phyloP scores from a whole-genome alignment of 306 rosid genomes.

The Hippophae gyantsensis region DNA sequence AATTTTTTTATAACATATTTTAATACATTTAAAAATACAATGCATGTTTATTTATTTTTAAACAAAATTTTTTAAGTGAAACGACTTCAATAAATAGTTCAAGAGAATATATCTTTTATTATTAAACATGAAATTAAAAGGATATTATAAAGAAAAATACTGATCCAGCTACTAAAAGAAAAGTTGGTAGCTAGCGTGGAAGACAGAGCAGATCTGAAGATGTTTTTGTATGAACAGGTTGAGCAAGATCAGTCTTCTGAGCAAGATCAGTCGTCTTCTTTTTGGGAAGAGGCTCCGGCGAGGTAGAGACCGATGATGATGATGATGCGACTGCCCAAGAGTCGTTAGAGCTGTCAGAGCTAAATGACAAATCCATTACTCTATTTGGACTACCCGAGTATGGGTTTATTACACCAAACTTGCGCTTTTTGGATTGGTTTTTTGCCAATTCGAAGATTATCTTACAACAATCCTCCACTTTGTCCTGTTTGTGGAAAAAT shows the following conservation, averaged over 20 bases:
- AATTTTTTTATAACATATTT: too few species aligned
- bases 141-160: slow-evolving; percentile 11
- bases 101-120: slow-evolving; percentile 8
- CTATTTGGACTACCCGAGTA: slow-evolving; percentile 75
- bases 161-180: neutral
- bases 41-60: too few species aligned
- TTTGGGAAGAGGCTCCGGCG: slow-evolving; percentile 62
- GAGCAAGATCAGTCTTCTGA: slow-evolving; percentile 26
- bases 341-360: slow-evolving; percentile 65
- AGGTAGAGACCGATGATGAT: slow-evolving; percentile 49
- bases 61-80: too few species aligned
- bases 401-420: slow-evolving; percentile 25
- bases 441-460: slow-evolving; percentile 32
- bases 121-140: slow-evolving; percentile 21
- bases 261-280: slow-evolving; percentile 34
- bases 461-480: slow-evolving; percentile 54
- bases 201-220: slow-evolving; percentile 24
- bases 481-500: slow-evolving; percentile 34
- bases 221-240: slow-evolving; percentile 25
- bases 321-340: slow-evolving; percentile 51
- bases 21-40: too few species aligned
- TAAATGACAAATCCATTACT: slow-evolving; percentile 60
- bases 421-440: slow-evolving; percentile 39
- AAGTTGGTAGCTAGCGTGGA: slow-evolving; percentile 20
- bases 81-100: too few species aligned